Conservation (phyloP, 768 basidiomycete species). For the Lenzites betulinus region DNA sequence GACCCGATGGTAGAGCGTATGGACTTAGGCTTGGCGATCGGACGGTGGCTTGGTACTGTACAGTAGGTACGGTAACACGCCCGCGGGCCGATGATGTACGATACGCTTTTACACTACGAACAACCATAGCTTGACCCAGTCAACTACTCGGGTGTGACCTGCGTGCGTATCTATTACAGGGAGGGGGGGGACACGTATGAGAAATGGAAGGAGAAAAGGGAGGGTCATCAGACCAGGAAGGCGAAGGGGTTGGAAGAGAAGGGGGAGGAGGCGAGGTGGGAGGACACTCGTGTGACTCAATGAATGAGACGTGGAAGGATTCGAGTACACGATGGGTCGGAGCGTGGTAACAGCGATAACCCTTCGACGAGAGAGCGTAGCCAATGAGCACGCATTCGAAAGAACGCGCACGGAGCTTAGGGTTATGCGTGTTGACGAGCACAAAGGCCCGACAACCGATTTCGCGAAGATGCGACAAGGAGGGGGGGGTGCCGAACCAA, state of each 20-base stretch:
- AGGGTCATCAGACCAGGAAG: too few relatives aligned
- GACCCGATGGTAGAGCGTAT: too few relatives aligned
- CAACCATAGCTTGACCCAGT: too few relatives aligned
- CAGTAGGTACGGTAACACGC: too few relatives aligned
- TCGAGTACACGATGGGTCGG: constrained; percentile 2
- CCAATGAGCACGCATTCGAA: constrained; percentile 30
- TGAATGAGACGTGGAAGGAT: constrained; percentile 26
- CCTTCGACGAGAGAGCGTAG: constrained; percentile 27
- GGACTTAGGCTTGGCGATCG: too few relatives aligned
- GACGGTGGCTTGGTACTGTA: too few relatives aligned
- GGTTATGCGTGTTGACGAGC: constrained; percentile 20
- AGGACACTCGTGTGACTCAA: constrained; percentile 22
- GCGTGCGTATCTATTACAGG: too few relatives aligned
- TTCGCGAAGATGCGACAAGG: constrained; percentile 27
- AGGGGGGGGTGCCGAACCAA: constrained; percentile 21
- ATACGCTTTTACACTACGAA: too few relatives aligned
- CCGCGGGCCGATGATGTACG: too few relatives aligned
- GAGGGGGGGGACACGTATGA: too few relatives aligned
- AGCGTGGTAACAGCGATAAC: constrained; percentile 29
- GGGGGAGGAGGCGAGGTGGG: neutral
- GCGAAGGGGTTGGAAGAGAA: neutral
- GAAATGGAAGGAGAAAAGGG: too few relatives aligned
- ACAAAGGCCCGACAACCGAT: constrained; percentile 31
- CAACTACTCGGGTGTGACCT: too few relatives aligned
- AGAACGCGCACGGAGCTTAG: constrained; percentile 24